These are phyloP conservation scores for Porodaedalea pini DNA, from an alignment of 1,284 basidiomycete genomes.

Conservation along the genomic window DNA sequence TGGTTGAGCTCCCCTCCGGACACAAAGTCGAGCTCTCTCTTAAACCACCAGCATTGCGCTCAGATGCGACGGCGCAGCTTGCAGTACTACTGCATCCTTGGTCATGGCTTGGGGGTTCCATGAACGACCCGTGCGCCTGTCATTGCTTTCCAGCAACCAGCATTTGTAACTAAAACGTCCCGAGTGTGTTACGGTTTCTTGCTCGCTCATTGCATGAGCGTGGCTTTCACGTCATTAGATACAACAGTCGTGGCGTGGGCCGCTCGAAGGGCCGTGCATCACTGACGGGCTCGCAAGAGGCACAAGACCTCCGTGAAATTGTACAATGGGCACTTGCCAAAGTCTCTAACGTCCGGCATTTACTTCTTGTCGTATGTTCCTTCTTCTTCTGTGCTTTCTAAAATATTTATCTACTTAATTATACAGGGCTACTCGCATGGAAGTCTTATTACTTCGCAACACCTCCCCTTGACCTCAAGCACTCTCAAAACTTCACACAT, in stretches of 20 bases:
- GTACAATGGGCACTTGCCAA: conserved; percentile 51
- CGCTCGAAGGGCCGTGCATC: conserved; percentile 65
- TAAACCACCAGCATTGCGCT: background rate
- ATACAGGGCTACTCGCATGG: conserved; percentile 78
- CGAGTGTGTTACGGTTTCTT: conserved; percentile 36
- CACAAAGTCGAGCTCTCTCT: conserved; percentile 6
- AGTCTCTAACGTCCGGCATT: conserved; percentile 41
- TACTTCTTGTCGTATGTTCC: conserved; percentile 51
- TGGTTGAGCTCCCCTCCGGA: conserved; percentile 14
- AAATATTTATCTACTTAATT: conserved; percentile 14
- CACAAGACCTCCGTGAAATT: conserved; percentile 58
- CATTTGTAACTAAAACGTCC: background rate
- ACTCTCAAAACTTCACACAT: conserved; percentile 56
- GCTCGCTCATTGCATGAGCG: conserved; percentile 37
- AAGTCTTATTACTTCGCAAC: conserved; percentile 63
- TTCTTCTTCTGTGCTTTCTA: conserved; percentile 8
- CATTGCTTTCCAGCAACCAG: background rate
- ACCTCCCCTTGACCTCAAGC: conserved; percentile 44
- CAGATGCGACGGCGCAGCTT: conserved; percentile 26
- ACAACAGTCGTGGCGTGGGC: conserved; percentile 76
- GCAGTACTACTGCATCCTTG: conserved; percentile 74
- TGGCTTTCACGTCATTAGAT: conserved; percentile 60
- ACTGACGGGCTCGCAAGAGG: conserved; percentile 66
- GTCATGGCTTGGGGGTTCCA: conserved; percentile 73
- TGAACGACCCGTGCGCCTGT: conserved; percentile 64